Percentiles rank a stretch among this genome's conserved stretches.
Evolutionary conservation across 129 eudicot genomes (phyloP).

Genomic region (Scalesia atractyloides): DNA sequence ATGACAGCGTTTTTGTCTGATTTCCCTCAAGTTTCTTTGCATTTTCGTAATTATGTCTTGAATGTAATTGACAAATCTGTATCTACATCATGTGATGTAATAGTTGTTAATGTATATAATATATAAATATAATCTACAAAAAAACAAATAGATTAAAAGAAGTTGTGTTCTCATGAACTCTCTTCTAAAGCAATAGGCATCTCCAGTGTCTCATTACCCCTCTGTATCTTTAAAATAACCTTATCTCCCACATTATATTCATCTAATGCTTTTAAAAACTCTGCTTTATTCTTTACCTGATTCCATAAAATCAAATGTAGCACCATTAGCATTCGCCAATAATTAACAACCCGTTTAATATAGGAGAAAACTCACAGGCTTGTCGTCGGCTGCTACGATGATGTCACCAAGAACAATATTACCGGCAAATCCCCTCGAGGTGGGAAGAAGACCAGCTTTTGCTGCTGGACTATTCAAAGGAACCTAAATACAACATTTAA

Average conservation of each 20-base stretch:
- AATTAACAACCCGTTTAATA: neutral
- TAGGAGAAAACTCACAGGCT: constrained; percentile 63
- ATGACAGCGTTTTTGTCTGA: neutral
- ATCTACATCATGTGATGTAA: constrained; percentile 7
- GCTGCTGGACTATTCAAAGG: constrained; percentile 86
- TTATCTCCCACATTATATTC: constrained; percentile 77
- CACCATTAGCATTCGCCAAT: neutral
- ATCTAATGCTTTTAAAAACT: constrained; percentile 66
- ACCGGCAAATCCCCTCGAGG: constrained; percentile 94
- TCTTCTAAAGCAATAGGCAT: constrained; percentile 65
- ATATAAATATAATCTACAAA: constrained; percentile 2
- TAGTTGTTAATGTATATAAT: neutral
- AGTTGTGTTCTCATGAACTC: constrained; percentile 39
- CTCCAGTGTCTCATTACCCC: constrained; percentile 71
- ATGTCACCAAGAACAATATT: constrained; percentile 92
- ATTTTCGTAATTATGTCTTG: neutral
- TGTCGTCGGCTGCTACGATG: constrained; percentile 67
- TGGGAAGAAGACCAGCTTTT: constrained; percentile 79
- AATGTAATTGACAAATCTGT: constrained; percentile 10
- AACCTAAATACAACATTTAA: constrained; percentile 52
- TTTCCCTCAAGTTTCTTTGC: constrained; percentile 1
- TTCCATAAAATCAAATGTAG: constrained; percentile 6
- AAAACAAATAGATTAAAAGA: neutral
- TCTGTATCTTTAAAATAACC: constrained; percentile 61
- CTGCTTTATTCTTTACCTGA: constrained; percentile 91